Evolutionary conservation across 1,284 basidiomycete species (phyloP).

Genomic region (Melanopsichium pennsylvanicum): DNA sequence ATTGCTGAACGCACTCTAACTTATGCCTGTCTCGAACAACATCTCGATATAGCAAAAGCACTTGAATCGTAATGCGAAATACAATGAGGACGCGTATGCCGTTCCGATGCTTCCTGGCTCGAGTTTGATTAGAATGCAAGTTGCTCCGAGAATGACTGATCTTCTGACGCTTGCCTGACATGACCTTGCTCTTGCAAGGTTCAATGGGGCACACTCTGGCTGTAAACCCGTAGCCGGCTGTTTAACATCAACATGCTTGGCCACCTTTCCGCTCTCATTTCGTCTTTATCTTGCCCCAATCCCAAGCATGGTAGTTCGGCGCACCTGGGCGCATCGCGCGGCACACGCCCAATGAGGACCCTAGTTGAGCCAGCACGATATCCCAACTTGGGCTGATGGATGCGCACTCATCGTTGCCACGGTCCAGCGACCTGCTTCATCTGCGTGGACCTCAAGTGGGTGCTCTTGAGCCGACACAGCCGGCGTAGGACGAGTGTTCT

Average conservation of each 20-base stretch:
- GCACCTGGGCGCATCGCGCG: too few species aligned
- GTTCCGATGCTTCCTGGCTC: not conserved
- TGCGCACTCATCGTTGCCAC: conserved; percentile 1
- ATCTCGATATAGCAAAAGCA: too few species aligned
- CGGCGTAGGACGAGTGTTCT: too few species aligned
- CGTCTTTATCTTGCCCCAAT: too few species aligned
- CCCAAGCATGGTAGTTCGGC: not conserved
- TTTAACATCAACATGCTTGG: not conserved
- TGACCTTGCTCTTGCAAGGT: not conserved
- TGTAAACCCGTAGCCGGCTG: not conserved
- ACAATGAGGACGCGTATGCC: too few species aligned
- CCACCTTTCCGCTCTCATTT: not conserved
- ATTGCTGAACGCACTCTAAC: too few species aligned
- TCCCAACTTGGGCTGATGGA: too few species aligned
- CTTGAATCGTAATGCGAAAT: too few species aligned
- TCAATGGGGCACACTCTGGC: not conserved
- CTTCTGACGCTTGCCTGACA: too few species aligned
- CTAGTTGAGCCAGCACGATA: not conserved
- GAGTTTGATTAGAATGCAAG: not conserved
- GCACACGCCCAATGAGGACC: too few species aligned
- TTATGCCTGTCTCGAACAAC: not conserved
- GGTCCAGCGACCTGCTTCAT: conserved; percentile 1
- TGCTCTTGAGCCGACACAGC: too few species aligned
- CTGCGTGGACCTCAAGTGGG: not conserved
- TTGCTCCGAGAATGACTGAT: not conserved